Percentiles rank a stretch among this genome's conserved stretches.
Conservation (phyloP, 2,329 filamentous ascomycete species). For the Seiridium unicorne region DNA sequence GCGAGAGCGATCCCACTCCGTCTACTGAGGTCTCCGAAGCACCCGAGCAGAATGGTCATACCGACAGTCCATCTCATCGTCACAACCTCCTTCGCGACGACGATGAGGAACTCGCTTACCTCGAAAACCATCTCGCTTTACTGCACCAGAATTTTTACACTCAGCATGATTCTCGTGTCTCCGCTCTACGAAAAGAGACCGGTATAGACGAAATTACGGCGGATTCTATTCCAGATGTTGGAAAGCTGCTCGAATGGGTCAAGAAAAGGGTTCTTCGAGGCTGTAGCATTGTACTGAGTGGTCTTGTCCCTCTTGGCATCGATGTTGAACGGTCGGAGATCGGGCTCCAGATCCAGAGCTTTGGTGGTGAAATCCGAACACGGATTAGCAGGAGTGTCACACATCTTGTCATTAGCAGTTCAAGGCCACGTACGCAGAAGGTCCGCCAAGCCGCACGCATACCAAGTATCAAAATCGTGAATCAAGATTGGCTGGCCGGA, state of each 20-base stretch:
- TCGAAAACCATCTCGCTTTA: constrained; percentile 72
- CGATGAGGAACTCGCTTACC: constrained; percentile 75
- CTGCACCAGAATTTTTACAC: constrained; percentile 82
- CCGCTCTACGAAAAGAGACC: constrained; percentile 39
- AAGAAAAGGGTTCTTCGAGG: constrained; percentile 75
- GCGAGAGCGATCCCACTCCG: constrained; percentile 35
- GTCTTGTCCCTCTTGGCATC: constrained; percentile 79
- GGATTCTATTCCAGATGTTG: constrained; percentile 75
- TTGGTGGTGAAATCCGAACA: constrained; percentile 67
- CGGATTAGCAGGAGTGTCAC: constrained; percentile 64
- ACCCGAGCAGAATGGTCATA: constrained; percentile 22
- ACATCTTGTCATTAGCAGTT: constrained; percentile 70
- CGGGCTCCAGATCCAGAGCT: constrained; percentile 80
- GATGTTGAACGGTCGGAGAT: constrained; percentile 82
- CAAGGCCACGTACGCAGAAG: constrained; percentile 80
- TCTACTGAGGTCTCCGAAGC: constrained; percentile 13
- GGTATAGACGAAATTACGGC: constrained; percentile 38
- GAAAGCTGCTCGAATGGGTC: constrained; percentile 76
- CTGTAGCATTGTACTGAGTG: constrained; percentile 82
- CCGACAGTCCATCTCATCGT: constrained; percentile 36
- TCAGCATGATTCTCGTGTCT: constrained; percentile 66
- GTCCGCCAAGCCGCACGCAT: constrained; percentile 82
- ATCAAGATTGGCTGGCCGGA: constrained; percentile 83
- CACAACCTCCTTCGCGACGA: constrained; percentile 86
- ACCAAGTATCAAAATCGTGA: constrained; percentile 84